Percentiles rank a stretch among this genome's conserved stretches.
Conservation (phyloP, 495 filamentous ascomycete genomes). For the Collariella sp. region DNA sequence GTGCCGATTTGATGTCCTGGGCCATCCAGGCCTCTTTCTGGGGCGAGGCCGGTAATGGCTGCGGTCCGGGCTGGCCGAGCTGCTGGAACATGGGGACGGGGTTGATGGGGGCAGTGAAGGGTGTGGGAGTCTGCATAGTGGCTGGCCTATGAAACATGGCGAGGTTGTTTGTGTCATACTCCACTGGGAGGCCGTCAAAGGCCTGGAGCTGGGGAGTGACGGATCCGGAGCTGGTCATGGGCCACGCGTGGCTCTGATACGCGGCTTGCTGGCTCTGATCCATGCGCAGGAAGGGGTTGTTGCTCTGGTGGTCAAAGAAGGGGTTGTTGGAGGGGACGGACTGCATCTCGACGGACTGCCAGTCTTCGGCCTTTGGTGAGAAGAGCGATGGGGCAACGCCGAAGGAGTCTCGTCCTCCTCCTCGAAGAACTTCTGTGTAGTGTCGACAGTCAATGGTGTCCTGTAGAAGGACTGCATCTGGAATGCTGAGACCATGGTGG, state of each 20-base stretch:
- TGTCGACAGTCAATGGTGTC: constrained; percentile 54
- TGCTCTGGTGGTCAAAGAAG: constrained; percentile 52
- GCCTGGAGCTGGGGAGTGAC: constrained; percentile 39
- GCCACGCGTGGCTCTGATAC: constrained; percentile 45
- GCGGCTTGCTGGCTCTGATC: constrained; percentile 43
- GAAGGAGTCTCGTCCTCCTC: constrained; percentile 75
- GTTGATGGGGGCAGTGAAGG: constrained; percentile 43
- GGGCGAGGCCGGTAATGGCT: constrained; percentile 43
- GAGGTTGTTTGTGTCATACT: constrained; percentile 46
- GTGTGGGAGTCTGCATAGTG: constrained; percentile 42
- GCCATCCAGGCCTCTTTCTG: constrained; percentile 48
- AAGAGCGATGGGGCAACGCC: constrained; percentile 58
- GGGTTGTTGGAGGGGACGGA: constrained; percentile 49
- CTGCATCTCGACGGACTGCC: constrained; percentile 55
- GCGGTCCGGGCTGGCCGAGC: constrained; percentile 29
- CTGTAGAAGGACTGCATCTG: constrained; percentile 54
- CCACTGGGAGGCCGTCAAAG: constrained; percentile 58
- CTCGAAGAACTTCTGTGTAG: constrained; percentile 56
- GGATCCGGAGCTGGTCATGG: constrained; percentile 51
- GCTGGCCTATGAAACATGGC: constrained; percentile 43
- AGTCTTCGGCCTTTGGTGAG: constrained; percentile 66
- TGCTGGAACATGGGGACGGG: constrained; percentile 46
- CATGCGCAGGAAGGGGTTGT: constrained; percentile 50
- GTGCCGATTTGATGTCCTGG: constrained; percentile 49
- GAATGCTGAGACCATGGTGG: constrained; percentile 44